Evolutionary conservation across 139 green algal genomes (phyloP).

Genomic region (Micromonas pusilla): DNA sequence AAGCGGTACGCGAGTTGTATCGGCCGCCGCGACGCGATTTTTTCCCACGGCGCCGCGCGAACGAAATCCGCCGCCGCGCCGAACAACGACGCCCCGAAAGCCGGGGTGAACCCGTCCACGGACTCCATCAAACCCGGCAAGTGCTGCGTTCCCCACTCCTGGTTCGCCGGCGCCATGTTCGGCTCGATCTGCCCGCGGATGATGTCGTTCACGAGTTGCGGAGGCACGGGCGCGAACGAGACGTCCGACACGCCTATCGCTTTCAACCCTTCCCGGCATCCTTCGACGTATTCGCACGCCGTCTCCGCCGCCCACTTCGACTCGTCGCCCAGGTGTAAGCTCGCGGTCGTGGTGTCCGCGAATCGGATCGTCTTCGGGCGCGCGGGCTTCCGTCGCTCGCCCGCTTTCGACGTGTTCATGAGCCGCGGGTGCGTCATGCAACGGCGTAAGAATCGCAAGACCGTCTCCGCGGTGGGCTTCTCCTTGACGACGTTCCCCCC

Average conservation of each 20-base stretch:
- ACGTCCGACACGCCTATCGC: background rate
- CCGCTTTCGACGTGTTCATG: background rate
- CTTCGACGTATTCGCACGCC: conserved; percentile 9
- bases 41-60: too few species aligned
- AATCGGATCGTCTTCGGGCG: conserved; percentile 1
- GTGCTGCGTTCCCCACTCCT: conserved; percentile 19
- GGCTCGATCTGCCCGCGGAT: conserved; percentile 25
- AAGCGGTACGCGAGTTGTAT: background rate
- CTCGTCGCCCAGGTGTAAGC: background rate
- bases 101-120: conserved; percentile 19
- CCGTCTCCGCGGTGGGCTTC: background rate
- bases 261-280: background rate
- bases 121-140: conserved; percentile 18
- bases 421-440: background rate
- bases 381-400: background rate
- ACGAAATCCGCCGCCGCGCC: background rate
- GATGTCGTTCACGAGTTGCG: background rate
- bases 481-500: conserved; percentile 12
- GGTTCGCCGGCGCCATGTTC: background rate
- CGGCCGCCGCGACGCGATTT: background rate
- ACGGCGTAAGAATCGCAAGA: background rate
- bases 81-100: conserved; percentile 16
- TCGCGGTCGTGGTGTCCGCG: conserved; percentile 2
- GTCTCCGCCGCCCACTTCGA: background rate
- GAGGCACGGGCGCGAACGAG: conserved; percentile 9